Evolutionary conservation across 768 basidiomycete species (phyloP).

Genomic region (Russula griseocarnosa): DNA sequence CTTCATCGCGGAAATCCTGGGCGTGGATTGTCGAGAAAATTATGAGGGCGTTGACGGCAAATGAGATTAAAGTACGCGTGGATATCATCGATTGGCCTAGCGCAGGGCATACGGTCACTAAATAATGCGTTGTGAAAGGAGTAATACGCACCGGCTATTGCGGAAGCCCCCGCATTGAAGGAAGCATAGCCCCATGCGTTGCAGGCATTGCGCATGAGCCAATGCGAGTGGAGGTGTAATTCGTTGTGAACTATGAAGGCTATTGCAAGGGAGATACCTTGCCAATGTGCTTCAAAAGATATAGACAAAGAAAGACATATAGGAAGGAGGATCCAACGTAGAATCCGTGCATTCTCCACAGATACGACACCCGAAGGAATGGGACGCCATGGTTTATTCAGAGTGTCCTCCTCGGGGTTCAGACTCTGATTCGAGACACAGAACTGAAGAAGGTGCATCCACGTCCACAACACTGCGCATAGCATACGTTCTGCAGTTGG

Average conservation of each 20-base stretch:
- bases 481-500: slow-evolving; percentile 3
- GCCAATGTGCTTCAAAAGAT: slow-evolving; percentile 15
- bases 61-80: slow-evolving; percentile 11
- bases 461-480: slow-evolving; percentile 29
- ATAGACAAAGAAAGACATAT: slow-evolving; percentile 25
- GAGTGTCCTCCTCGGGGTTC: slow-evolving; percentile 30
- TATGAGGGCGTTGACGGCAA: slow-evolving; percentile 33
- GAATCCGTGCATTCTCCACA: slow-evolving; percentile 13
- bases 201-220: slow-evolving; percentile 25
- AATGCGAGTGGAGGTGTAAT: slow-evolving; percentile 26
- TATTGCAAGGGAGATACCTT: slow-evolving; percentile 22
- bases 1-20: slow-evolving; percentile 37
- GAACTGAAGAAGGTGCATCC: slow-evolving; percentile 36
- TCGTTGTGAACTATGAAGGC: slow-evolving; percentile 30
- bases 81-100: slow-evolving; percentile 1
- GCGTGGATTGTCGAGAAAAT: slow-evolving; percentile 40
- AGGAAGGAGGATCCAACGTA: slow-evolving; percentile 31
- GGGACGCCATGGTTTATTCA: slow-evolving; percentile 32
- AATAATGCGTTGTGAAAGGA: too few relatives aligned
- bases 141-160: slow-evolving; percentile 9
- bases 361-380: slow-evolving; percentile 31
- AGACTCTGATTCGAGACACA: slow-evolving; percentile 32
- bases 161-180: slow-evolving; percentile 32
- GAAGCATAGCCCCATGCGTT: slow-evolving; percentile 27
- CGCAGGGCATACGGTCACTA: neutral